phyloP scores from a whole-genome alignment of 2,329 filamentous ascomycete genomes.

The Aureobasidium musti region DNA sequence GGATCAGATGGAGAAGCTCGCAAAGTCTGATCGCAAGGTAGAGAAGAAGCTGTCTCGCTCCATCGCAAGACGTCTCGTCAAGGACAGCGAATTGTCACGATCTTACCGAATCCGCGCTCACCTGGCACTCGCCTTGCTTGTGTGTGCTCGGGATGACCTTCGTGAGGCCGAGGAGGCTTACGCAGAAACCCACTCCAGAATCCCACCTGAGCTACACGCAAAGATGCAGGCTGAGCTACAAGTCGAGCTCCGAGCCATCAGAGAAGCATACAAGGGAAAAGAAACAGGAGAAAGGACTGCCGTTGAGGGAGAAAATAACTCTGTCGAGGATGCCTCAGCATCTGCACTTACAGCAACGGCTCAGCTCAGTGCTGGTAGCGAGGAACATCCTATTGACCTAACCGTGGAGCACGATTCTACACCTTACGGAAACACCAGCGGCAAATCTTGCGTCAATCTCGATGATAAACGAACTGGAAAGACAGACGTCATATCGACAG shows the following conservation, averaged over 20 bases:
- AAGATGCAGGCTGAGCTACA: neutral
- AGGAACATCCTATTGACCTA: neutral
- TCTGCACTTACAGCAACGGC: neutral
- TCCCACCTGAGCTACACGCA: neutral
- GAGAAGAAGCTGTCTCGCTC: neutral
- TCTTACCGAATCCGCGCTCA: neutral
- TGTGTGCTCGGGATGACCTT: neutral
- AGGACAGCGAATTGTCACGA: neutral
- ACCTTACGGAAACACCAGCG: neutral
- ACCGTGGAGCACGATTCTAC: neutral
- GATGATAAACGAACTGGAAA: neutral
- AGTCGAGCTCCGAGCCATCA: neutral
- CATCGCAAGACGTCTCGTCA: neutral
- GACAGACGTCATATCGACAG: neutral
- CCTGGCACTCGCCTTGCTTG: neutral
- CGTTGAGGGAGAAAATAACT: neutral
- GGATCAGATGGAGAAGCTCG: neutral
- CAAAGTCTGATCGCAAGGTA: neutral
- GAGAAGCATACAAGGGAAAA: neutral
- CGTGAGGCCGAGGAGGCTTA: neutral
- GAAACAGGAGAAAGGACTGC: too few relatives aligned
- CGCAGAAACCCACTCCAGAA: constrained; percentile 36
- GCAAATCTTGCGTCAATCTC: neutral
- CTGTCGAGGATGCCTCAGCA: neutral
- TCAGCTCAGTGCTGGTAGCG: neutral